Conservation (phyloP, 2,329 filamentous ascomycete species). For the Neonectria faginata region DNA sequence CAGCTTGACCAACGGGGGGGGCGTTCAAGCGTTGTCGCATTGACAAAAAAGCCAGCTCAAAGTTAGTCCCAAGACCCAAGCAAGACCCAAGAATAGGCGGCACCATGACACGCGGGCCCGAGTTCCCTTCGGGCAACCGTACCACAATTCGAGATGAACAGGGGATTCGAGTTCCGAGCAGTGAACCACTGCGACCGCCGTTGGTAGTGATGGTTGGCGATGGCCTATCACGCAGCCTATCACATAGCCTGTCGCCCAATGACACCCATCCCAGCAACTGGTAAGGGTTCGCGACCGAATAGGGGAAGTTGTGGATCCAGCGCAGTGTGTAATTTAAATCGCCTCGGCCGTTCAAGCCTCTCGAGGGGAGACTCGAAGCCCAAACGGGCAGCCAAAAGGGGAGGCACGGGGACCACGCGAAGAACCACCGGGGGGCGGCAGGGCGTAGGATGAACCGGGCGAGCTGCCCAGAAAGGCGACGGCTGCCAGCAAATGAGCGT, state of each 20-base stretch:
- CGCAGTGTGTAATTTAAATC: conserved; percentile 44
- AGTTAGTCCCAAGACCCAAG: conserved; percentile 1
- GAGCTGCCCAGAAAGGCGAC: conserved; percentile 17
- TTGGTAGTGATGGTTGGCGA: conserved; percentile 33
- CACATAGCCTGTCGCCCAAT: conserved; percentile 21
- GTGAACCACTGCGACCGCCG: conserved; percentile 44
- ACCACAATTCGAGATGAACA: conserved; percentile 35
- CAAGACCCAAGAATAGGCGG: conserved; percentile 34
- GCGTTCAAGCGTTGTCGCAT: conserved; percentile 1
- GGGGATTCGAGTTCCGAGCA: conserved; percentile 35
- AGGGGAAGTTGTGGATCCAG: conserved; percentile 46
- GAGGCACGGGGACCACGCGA: conserved; percentile 14
- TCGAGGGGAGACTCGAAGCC: conserved; percentile 8
- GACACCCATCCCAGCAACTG: neutral
- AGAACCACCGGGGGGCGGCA: conserved; percentile 8
- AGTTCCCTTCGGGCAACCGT: conserved; percentile 12
- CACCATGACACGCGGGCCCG: conserved; percentile 30
- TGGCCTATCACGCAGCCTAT: conserved; percentile 29
- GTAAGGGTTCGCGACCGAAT: conserved; percentile 33
- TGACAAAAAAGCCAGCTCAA: conserved; percentile 17
- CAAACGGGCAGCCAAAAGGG: conserved; percentile 20
- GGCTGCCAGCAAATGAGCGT: conserved; percentile 35
- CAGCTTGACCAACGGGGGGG: neutral
- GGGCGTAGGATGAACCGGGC: conserved; percentile 21
- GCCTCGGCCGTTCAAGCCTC: conserved; percentile 29